Evolutionary conservation across 768 basidiomycete species (phyloP), one percentile per base, ranked within the genome.

Genomic region (Tricholoma furcatifolium): DNA sequence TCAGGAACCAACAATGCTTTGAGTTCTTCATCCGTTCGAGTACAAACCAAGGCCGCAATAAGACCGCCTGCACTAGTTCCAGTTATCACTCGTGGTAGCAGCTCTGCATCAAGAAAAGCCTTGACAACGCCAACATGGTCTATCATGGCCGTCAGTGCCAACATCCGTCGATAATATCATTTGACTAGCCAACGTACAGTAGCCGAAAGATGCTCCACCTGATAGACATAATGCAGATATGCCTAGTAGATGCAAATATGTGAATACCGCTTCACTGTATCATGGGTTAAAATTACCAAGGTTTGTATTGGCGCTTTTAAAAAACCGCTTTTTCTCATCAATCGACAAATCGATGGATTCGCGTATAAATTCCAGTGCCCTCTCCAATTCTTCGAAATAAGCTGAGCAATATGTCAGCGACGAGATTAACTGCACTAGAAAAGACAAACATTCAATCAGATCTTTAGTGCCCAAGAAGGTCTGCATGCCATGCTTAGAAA

Each of bases 171-270:
- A 17, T 47, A 17, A 11, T 18, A n/a, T n/a, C 21, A 36, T 40
- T 18, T 39, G 6, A 36, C 8, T 49, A 27, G 30, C 23, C 38
- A n/a, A 61, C 83, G 64, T 69, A 87, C 93, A 98, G 66, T 96
- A 97, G 8, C 93, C 94, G 65, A 98, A 96, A 1, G 88, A 86
- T 7, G 91, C 97, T 6, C 97, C 96, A 14, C 97, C 97, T n/a
- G 91, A 93, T 10, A 99, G 78, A 68, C 96, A 98, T 4, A 99
- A 72, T 0, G 97, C 96, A 36, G 91, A 88, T 3, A 89, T 84
- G 20, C 78, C 78, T 78, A 43, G 27, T 27, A 27, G 27, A 27
- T n/a, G 35, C 6, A n/a, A 9, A 24, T 15, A 30, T 40, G 34
- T 52, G 50, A 48, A 43, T 9, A 43, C 41, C 6, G 34, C 41